phyloP scores from a whole-genome alignment of 106 monocot species.

The Cymbidium sinense region DNA sequence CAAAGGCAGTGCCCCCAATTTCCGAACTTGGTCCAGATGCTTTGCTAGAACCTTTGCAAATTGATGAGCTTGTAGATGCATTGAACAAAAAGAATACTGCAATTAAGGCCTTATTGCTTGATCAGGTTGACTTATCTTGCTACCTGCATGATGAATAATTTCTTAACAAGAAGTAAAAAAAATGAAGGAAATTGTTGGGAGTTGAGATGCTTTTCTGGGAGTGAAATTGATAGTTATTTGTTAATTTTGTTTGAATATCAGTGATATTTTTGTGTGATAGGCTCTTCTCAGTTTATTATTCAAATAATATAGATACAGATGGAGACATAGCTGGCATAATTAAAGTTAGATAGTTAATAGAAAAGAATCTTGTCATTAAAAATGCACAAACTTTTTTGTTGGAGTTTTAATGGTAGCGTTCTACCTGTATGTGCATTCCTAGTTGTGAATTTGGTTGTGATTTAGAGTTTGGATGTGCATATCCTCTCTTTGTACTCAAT shows the following conservation, averaged over 20 bases:
- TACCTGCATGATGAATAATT: neutral
- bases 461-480: no score
- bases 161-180: neutral
- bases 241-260: neutral
- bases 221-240: neutral
- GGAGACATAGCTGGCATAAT: no score
- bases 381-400: no score
- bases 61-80: conserved; percentile 52
- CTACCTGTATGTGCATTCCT: no score
- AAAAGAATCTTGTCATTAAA: no score
- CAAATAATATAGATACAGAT: neutral
- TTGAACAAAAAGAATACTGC: conserved; percentile 59
- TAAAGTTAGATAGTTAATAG: no score
- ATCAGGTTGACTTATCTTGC: conserved; percentile 46
- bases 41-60: conserved; percentile 63
- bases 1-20: conserved; percentile 69
- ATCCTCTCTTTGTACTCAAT: no score
- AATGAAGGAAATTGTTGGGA: neutral
- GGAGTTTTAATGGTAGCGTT: no score
- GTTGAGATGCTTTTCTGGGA: neutral
- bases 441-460: no score
- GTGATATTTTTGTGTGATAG: neutral
- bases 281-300: neutral
- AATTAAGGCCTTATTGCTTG: conserved; percentile 88
- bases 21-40: conserved; percentile 97